Evolutionary conservation across 257 asterid genomes (phyloP).

Genomic region (Solanum paucissectum): DNA sequence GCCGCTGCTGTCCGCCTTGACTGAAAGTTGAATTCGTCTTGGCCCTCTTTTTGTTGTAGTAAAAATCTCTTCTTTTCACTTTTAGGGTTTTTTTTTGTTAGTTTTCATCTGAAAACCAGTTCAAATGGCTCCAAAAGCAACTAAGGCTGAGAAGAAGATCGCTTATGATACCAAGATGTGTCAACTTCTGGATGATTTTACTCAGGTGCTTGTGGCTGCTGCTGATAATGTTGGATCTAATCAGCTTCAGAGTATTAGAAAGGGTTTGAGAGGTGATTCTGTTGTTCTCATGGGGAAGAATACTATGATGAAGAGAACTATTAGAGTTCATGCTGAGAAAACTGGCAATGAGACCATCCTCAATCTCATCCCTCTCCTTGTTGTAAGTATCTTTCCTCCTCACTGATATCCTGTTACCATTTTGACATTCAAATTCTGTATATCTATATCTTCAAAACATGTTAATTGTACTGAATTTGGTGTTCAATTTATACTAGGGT

Average conservation of each 20-base stretch:
- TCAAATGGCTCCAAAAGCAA: constrained; percentile 36
- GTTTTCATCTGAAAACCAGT: background rate
- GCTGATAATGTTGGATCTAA: constrained; percentile 90
- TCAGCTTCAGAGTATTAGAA: constrained; percentile 74
- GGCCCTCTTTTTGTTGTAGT: constrained; percentile 52
- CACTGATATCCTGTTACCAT: background rate
- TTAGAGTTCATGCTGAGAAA: constrained; percentile 71
- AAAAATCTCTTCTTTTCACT: constrained; percentile 30
- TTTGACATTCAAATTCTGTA: background rate
- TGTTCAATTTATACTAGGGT: background rate
- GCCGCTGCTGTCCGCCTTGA: constrained; percentile 80
- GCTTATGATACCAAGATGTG: constrained; percentile 72
- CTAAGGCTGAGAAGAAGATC: constrained; percentile 79
- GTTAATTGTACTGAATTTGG: background rate
- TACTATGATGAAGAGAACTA: constrained; percentile 88
- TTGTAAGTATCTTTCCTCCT: constrained; percentile 26
- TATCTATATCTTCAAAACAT: background rate
- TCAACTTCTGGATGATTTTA: constrained; percentile 62
- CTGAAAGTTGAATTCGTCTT: constrained; percentile 36
- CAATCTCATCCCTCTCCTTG: constrained; percentile 75
- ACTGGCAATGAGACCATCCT: constrained; percentile 60
- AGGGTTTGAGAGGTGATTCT: constrained; percentile 76
- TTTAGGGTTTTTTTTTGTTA: constrained; percentile 16
- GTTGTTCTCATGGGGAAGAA: constrained; percentile 92
- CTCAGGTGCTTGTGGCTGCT: constrained; percentile 59